A percentile compares a stretch with the other conserved stretches of the same genome.
Evolutionary conservation across 2,329 filamentous ascomycete species (phyloP).

Genomic region (Pseudogymnoascus sp.): DNA sequence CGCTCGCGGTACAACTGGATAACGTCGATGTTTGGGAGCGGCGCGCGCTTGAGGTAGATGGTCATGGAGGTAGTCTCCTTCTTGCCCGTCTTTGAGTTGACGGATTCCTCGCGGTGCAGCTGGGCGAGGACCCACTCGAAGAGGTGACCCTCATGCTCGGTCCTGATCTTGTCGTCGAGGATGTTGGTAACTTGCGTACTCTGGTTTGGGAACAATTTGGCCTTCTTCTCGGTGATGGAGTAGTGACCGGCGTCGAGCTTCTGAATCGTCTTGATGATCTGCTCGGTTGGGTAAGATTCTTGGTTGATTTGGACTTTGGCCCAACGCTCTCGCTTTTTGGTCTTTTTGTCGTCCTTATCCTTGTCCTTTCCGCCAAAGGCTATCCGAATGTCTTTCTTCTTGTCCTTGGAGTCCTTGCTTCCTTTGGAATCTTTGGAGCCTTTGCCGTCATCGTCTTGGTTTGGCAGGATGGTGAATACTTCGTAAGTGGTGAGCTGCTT

Average conservation of each 20-base stretch:
- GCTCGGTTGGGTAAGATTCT: constrained; percentile 23
- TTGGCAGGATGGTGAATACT: constrained; percentile 19
- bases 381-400: background rate
- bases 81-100: constrained; percentile 11
- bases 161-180: constrained; percentile 22
- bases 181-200: constrained; percentile 24
- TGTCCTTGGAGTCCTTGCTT: constrained; percentile 1
- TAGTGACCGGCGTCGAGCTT: constrained; percentile 20
- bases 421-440: background rate
- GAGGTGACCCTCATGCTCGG: constrained; percentile 17
- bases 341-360: constrained; percentile 16
- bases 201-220: constrained; percentile 20
- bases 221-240: constrained; percentile 25
- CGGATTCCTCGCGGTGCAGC: constrained; percentile 18
- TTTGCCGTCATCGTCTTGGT: constrained; percentile 3
- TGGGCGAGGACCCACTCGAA: constrained; percentile 28
- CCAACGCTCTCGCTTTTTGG: constrained; percentile 24
- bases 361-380: background rate
- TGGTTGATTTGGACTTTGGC: constrained; percentile 16
- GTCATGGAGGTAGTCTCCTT: constrained; percentile 25
- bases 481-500: constrained; percentile 24
- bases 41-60: constrained; percentile 23
- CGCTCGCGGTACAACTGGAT: constrained; percentile 16
- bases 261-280: constrained; percentile 24
- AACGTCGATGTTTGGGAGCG: constrained; percentile 16